Base-by-base conservation (phyloP, 202 grass and related monocot species). In the Brachypodium distachyon region DNA sequence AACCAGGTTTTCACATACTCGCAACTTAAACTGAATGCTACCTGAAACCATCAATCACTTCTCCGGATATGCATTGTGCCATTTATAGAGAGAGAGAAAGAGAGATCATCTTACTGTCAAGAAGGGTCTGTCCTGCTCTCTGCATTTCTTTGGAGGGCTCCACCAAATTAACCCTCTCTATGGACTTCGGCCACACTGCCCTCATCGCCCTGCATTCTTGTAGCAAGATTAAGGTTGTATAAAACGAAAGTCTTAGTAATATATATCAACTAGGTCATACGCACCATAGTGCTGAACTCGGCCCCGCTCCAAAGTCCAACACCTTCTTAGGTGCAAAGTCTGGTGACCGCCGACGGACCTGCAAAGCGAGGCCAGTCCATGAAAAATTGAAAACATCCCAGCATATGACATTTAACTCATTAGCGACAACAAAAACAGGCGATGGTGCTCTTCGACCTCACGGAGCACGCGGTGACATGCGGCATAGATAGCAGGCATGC, bases 81-180 rank as follows among this genome's bases (percentile, higher is more conserved):
- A 32, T 18, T 23, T 52, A 59, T n/a, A n/a, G n/a, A n/a, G n/a
- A n/a, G n/a, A 13, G 43, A 8, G 61, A 74, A 36, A 69, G 29
- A 74, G 6, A 10, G 70, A 12, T 14, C 76, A 74, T 31, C 81
- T 86, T 86, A 98, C 95, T 88, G 46, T 94, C 87, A 70, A 98
- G 86, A 74, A 98, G 91, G 57, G 77, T 90, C 70, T 98, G 91
- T 17, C 89, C 90, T 56, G 95, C 85, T 90, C 91, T 94, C 70
- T 98, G 95, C 95, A 98, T 98, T 58, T 89, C 90, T 86, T 98
- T 94, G 19, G 95, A 98, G 32, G 95, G 95, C 81, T 98, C 95
- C 3, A 98, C 72, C 77, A 98, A 90, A 87, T 94, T 94, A 86
- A 90, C 89, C 55, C 49, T 86, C 77, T 94, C 80, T 58, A 98